Evolutionary conservation across 345 rosid genomes (phyloP), one percentile per base, ranked within the genome.

Genomic region (Populus davidiana): DNA sequence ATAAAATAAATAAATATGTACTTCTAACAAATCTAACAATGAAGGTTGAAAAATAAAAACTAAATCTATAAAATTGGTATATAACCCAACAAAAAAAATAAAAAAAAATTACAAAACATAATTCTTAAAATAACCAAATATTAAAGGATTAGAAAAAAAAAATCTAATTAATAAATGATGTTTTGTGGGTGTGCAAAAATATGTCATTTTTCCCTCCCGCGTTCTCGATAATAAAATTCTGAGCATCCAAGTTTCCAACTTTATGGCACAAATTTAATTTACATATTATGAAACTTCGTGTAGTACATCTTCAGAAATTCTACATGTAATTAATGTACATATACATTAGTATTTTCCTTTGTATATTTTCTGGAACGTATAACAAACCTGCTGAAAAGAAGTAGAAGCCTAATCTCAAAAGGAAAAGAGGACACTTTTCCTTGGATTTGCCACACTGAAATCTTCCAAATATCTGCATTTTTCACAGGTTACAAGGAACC

Each of bases 391-490:
- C 47, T 2, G 56, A 69, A 27, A 29, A 29, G 14, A 68, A n/a
- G 43, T 6, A 41, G 39, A 18, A 31, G 14, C 9, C 52, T 33
- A 8, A 17, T 6, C 59, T 6, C 25, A 18, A 41, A 38, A 20
- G 39, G 20, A 9, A n/a, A 61, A 27, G 17, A 27, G 56, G 27
- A 56, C 68, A 66, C 76, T 74, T 62, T 80, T 65, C 79, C 73
- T 27, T 83, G 83, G 85, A 78, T 83, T 59, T 79, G 63, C 61
- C 68, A 16, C 62, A 12, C 69, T 39, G n/a, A 49, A 61, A 70
- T 59, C 70, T 70, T n/a, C n/a, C 59, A 44, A 14, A 52, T 62
- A 44, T 14, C 69, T 70, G 47, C 61, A 13, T 56, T 13, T n/a
- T 56, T n/a, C 29, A 3, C 27, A 56, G 12, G 13, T 21, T 8